Evolutionary conservation across 768 basidiomycete species (phyloP).

Genomic region (Leucogyrophana mollusca): DNA sequence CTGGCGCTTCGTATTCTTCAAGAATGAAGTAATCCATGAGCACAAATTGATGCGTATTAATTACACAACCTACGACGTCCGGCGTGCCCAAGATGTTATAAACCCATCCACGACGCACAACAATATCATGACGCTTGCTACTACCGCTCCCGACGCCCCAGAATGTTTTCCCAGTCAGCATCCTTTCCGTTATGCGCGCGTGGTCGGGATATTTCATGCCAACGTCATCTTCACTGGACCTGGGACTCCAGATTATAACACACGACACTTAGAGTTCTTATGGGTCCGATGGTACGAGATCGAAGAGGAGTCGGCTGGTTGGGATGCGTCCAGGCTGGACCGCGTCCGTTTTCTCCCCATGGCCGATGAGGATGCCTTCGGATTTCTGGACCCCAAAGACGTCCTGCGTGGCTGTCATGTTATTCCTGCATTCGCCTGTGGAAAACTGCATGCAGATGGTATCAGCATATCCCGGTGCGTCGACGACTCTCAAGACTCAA

Average conservation of each 20-base stretch:
- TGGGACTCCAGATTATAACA: not conserved
- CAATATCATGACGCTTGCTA: slow-evolving; percentile 35
- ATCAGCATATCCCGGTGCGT: not conserved
- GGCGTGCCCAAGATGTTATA: slow-evolving; percentile 30
- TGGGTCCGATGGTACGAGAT: slow-evolving; percentile 4
- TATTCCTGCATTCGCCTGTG: slow-evolving; percentile 28
- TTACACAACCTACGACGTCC: slow-evolving; percentile 29
- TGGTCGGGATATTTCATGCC: slow-evolving; percentile 16
- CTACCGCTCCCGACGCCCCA: too few relatives aligned
- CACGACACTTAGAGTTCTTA: slow-evolving; percentile 1
- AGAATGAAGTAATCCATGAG: slow-evolving; percentile 19
- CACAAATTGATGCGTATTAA: slow-evolving; percentile 27
- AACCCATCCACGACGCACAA: slow-evolving; percentile 36
- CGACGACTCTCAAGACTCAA: slow-evolving; percentile 11
- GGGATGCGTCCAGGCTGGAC: slow-evolving; percentile 3
- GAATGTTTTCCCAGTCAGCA: not conserved
- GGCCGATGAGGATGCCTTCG: slow-evolving; percentile 20
- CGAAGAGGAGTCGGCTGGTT: not conserved
- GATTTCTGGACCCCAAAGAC: slow-evolving; percentile 31
- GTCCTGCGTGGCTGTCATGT: slow-evolving; percentile 30
- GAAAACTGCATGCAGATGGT: slow-evolving; percentile 6
- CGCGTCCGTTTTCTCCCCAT: slow-evolving; percentile 7
- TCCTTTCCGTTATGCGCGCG: slow-evolving; percentile 12
- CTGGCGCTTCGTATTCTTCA: slow-evolving; percentile 14
- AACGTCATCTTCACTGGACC: slow-evolving; percentile 3